Percentiles rank a stretch among this genome's conserved stretches.
Conservation (phyloP, 106 monocot species). For the Dendrobium chrysotoxum region DNA sequence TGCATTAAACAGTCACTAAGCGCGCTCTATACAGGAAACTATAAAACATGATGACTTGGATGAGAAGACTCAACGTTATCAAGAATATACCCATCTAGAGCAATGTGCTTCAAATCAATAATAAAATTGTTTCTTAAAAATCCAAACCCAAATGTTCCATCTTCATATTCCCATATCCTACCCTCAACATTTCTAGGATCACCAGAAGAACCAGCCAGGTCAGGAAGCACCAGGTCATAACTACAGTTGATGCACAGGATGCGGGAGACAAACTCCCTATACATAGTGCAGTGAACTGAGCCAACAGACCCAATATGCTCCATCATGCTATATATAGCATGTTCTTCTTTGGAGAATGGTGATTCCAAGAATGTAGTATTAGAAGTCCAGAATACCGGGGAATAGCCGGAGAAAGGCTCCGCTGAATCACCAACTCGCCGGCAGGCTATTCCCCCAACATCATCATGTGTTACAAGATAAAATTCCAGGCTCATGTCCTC, state of each 20-base stretch:
- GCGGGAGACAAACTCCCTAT: conserved; percentile 41
- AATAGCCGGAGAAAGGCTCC: conserved; percentile 45
- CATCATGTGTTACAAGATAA: conserved; percentile 75
- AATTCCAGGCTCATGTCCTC: conserved; percentile 68
- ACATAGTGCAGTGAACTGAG: conserved; percentile 10
- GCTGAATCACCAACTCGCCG: conserved; percentile 47
- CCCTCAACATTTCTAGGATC: conserved; percentile 64
- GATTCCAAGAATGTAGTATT: conserved; percentile 52
- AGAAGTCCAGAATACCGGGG: conserved; percentile 69
- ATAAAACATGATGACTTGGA: background rate
- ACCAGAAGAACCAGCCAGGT: conserved; percentile 30
- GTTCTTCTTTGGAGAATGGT: conserved; percentile 71
- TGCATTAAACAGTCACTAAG: conserved; percentile 1
- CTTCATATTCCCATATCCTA: conserved; percentile 87
- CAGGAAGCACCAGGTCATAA: conserved; percentile 59
- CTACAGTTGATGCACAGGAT: conserved; percentile 66
- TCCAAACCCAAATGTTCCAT: conserved; percentile 85
- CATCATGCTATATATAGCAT: conserved; percentile 36
- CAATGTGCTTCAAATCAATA: conserved; percentile 68
- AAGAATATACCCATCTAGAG: conserved; percentile 61
- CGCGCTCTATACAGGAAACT: background rate
- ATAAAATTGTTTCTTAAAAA: conserved; percentile 65
- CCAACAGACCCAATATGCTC: conserved; percentile 29
- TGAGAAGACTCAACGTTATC: conserved; percentile 21
- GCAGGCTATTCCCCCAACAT: conserved; percentile 75